Evolutionary conservation across 2,329 filamentous ascomycete genomes (phyloP), one percentile per base, ranked within the genome.

Genomic region (Fusarium liriodendri): DNA sequence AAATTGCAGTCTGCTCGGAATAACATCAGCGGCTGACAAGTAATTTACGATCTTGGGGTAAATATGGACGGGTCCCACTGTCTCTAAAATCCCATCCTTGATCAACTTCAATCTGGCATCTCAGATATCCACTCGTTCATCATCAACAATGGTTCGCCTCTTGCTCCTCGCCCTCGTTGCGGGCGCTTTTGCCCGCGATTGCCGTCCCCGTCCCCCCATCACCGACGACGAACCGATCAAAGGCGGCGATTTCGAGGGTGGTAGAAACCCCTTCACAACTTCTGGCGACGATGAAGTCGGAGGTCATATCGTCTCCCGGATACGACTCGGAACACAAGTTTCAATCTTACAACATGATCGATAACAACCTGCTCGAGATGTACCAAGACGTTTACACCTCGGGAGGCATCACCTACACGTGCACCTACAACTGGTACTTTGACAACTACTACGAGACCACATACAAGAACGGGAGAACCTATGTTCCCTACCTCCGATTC

Each of bases 301-400:
- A 20, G 66, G 62, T 22, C 14, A 38, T 11, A 25, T 69, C 37
- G 35, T 32, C 33, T 8, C 62, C 62, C 3, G 66, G 66, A n/a
- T 57, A 55, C 55, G 14, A 55, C 32, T 67, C 65, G 9, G 35
- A 61, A 4, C n/a, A 61, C 10, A 42, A 42, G 42, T 65, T 69
- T 32, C 61, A 55, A 8, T 60, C 66, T 14, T 32, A 57, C 45
- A 61, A 57, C 29, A 18, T 69, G 55, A 29, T 59, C 35, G 22
- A 69, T 38, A 60, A 65, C 62, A 45, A 65, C 37, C 55, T 69
- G 1, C 38, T 69, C 9, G 66, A 69, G 22, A 45, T 69, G 42
- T 69, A 69, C 55, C 66, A 69, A 57, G 66, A 69, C 18, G 33
- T 69, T 7, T 22, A 35, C 22, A 65, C 62, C 8, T 55, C 25